Percentiles rank a stretch among this genome's conserved stretches.
Conservation (phyloP, 768 basidiomycete genomes). For the Saitozyma sp. region DNA sequence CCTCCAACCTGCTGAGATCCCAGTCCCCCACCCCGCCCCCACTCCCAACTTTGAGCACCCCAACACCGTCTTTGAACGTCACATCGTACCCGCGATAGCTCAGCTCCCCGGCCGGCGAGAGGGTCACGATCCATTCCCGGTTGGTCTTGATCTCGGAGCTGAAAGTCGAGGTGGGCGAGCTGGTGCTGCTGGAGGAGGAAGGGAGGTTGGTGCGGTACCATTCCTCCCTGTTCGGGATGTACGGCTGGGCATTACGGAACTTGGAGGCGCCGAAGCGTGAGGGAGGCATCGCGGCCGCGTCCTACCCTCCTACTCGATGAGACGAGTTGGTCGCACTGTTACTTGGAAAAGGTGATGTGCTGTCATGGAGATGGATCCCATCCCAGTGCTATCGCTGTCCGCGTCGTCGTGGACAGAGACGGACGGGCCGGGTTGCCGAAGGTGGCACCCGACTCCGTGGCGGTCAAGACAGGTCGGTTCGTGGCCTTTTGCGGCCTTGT, state of each 20-base stretch:
- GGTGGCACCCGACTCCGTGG: too few species aligned
- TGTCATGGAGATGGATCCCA: too few species aligned
- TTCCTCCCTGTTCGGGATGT: slow-evolving; percentile 26
- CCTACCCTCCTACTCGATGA: too few species aligned
- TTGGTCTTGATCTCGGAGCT: slow-evolving; percentile 37
- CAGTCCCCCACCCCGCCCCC: slow-evolving; percentile 43
- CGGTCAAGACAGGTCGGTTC: too few species aligned
- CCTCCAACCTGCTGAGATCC: slow-evolving; percentile 37
- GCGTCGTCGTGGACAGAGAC: too few species aligned
- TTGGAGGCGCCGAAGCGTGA: slow-evolving; percentile 39
- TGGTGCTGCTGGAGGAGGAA: slow-evolving; percentile 8
- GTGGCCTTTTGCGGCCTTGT: too few species aligned
- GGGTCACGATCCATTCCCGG: slow-evolving; percentile 34
- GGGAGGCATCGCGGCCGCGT: slow-evolving; percentile 5
- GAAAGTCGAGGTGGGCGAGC: slow-evolving; percentile 27
- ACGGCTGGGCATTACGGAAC: slow-evolving; percentile 33
- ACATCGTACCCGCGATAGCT: slow-evolving; percentile 23
- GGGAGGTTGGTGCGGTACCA: slow-evolving; percentile 31
- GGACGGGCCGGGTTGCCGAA: too few species aligned
- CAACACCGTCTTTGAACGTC: slow-evolving; percentile 4
- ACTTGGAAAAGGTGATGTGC: too few species aligned
- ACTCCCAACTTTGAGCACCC: slow-evolving; percentile 21
- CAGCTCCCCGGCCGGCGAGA: slow-evolving; percentile 30
- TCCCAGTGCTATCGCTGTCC: too few species aligned
- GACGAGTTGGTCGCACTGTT: too few species aligned